Percentiles rank a stretch among this genome's conserved stretches.
Evolutionary conservation across 805 yeast species (phyloP).

Genomic region (Saturnispora galanensis): DNA sequence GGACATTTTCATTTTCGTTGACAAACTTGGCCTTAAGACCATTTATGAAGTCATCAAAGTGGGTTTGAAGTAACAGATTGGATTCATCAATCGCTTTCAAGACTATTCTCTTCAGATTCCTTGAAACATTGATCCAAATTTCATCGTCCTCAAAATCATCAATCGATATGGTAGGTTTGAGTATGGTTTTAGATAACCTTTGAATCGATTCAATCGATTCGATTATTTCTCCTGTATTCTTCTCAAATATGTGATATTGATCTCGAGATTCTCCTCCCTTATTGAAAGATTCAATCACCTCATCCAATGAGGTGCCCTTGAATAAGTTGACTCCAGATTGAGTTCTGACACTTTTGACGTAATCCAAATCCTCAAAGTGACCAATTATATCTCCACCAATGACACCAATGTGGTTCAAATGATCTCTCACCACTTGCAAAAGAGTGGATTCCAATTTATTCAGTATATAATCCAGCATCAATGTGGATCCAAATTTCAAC

Average conservation of each 20-base stretch:
- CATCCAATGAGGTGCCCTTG: conserved; percentile 6
- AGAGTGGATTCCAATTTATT: conserved; percentile 15
- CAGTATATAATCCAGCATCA: conserved; percentile 14
- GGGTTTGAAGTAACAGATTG: conserved; percentile 1
- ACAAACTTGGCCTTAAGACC: conserved; percentile 7
- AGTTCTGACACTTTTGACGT: conserved; percentile 10
- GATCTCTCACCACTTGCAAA: neutral
- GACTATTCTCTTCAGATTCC: conserved; percentile 11
- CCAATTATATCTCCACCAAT: conserved; percentile 16
- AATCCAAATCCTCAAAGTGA: conserved; percentile 10
- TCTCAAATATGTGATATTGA: conserved; percentile 2
- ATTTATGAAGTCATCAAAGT: conserved; percentile 13
- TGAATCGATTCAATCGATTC: conserved; percentile 17
- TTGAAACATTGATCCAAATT: conserved; percentile 21
- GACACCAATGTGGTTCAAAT: conserved; percentile 15
- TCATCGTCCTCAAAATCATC: conserved; percentile 28
- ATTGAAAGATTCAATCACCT: conserved; percentile 11
- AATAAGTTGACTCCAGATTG: conserved; percentile 19
- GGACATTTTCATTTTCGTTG: conserved; percentile 10
- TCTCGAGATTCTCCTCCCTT: neutral
- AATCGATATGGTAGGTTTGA: conserved; percentile 26
- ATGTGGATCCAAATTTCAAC: conserved; percentile 5
- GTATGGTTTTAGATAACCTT: conserved; percentile 14
- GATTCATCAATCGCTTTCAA: conserved; percentile 9
- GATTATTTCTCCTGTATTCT: conserved; percentile 13